Conservation (phyloP, 805 yeast genomes). For the Kuraishia molischiana region DNA sequence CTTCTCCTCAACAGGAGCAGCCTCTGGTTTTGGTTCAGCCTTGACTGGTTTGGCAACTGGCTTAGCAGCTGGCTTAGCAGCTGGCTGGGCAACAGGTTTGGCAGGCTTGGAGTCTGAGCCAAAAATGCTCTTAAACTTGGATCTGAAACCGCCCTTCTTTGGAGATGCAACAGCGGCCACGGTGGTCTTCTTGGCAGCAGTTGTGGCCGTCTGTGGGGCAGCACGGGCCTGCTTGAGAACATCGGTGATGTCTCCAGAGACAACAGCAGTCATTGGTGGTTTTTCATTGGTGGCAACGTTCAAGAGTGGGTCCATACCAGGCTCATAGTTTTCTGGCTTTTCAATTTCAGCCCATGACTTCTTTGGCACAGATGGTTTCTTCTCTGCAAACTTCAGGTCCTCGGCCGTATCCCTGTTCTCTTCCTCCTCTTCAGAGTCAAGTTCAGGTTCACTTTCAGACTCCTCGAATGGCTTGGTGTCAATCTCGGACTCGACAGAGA, state of each 20-base stretch:
- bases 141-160: constrained; percentile 4
- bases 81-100: constrained; percentile 4
- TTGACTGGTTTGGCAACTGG: constrained; percentile 3
- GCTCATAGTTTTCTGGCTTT: constrained; percentile 12
- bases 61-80: constrained; percentile 3
- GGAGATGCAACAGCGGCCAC: constrained; percentile 6
- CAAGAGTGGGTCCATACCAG: constrained; percentile 11
- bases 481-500: constrained; percentile 17
- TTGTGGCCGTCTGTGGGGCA: constrained; percentile 1
- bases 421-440: constrained; percentile 8
- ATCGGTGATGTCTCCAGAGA: constrained; percentile 8
- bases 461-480: constrained; percentile 18
- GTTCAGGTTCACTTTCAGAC: constrained; percentile 13
- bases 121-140: constrained; percentile 1
- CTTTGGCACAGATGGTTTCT: constrained; percentile 12
- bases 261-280: constrained; percentile 22
- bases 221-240: constrained; percentile 3
- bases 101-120: neutral
- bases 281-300: constrained; percentile 22
- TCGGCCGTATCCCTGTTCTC: constrained; percentile 21
- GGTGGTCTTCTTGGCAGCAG: constrained; percentile 6
- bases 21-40: constrained; percentile 4
- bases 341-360: constrained; percentile 17
- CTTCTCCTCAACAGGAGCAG: constrained; percentile 5
- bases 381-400: constrained; percentile 13